A percentile compares a stretch with the other conserved stretches of the same genome.
phyloP scores from a whole-genome alignment of 345 rosid genomes.

The Lepidium aucheri region DNA sequence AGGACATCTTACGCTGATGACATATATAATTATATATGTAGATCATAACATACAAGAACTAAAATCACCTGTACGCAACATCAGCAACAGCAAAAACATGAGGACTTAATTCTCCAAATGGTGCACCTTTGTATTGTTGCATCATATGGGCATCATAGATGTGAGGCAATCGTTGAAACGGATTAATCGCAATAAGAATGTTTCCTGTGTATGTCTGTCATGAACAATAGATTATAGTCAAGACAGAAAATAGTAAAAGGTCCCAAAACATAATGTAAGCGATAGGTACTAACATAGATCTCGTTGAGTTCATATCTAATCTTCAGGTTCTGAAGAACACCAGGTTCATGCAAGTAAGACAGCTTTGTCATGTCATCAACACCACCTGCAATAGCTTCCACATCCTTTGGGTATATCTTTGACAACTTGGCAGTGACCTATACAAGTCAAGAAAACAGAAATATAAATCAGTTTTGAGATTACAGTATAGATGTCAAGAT shows the following conservation, averaged over 20 bases:
- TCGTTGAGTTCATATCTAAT: slow-evolving; percentile 82
- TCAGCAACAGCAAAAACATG: slow-evolving; percentile 92
- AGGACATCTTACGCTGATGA: too few relatives aligned
- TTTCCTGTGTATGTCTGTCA: slow-evolving; percentile 80
- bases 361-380: slow-evolving; percentile 98
- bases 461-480: not conserved
- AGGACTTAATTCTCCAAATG: slow-evolving; percentile 86
- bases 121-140: slow-evolving; percentile 91
- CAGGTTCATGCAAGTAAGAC: slow-evolving; percentile 93
- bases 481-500: not conserved
- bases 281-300: slow-evolving; percentile 56
- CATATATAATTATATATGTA: too few relatives aligned
- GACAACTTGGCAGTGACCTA: slow-evolving; percentile 60
- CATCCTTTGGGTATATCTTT: slow-evolving; percentile 70
- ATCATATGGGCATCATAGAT: slow-evolving; percentile 80
- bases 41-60: too few relatives aligned
- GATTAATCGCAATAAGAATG: slow-evolving; percentile 80
- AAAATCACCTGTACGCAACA: slow-evolving; percentile 58
- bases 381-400: slow-evolving; percentile 84
- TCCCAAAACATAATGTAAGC: not conserved
- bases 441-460: not conserved
- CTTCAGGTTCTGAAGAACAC: slow-evolving; percentile 73
- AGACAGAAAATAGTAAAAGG: not conserved
- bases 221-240: not conserved
- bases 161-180: slow-evolving; percentile 88